Evolutionary conservation across 2,329 filamentous ascomycete genomes (phyloP), one percentile per base, ranked within the genome.

Genomic region (Eutypa lata): DNA sequence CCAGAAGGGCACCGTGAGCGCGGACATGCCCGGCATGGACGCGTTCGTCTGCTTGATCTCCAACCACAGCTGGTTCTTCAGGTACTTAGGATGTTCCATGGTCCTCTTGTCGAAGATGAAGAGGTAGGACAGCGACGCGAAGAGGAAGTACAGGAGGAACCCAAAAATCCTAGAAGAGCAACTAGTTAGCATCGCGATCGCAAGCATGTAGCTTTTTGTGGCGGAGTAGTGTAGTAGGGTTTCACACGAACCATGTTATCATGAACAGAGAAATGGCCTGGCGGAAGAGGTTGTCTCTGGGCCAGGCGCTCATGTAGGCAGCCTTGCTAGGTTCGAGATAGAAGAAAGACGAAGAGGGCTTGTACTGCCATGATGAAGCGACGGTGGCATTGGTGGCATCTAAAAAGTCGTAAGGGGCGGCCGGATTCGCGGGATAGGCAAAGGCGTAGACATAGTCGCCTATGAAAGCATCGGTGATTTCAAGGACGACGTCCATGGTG

Each of bases 71-170:
- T 97, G 93, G 73, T 96, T 93, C 76, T 94, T 95, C 67, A 97
- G 87, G 72, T 93, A 97, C 68, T 94, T 94, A 47, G 93, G 93
- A 71, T 97, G 93, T 49, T 90, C 78, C 73, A 93, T 85, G 44
- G 90, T 94, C 42, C 84, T 82, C 73, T 97, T 94, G 74, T 97
- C 92, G 76, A 96, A 97, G 67, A 97, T 80, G 74, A 96, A 88
- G 65, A 87, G 65, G 74, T 95, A 97, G 16, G 91, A 96, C 18
- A 95, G 78, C 6, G 86, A 80, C 3, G 92, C 89, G 68, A 90
- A 91, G 59, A 90, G 64, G 71, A 93, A 96, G 80, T 97, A 97
- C 52, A 94, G 78, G 46, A 91, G 59, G 33, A 92, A 72, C 51
- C 92, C 93, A 65, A 96, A 96, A 62, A 96, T 70, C 87, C 92